These are phyloP conservation scores for Populus tremula DNA, from an alignment of 345 rosid genomes.

Conservation along the genomic window DNA sequence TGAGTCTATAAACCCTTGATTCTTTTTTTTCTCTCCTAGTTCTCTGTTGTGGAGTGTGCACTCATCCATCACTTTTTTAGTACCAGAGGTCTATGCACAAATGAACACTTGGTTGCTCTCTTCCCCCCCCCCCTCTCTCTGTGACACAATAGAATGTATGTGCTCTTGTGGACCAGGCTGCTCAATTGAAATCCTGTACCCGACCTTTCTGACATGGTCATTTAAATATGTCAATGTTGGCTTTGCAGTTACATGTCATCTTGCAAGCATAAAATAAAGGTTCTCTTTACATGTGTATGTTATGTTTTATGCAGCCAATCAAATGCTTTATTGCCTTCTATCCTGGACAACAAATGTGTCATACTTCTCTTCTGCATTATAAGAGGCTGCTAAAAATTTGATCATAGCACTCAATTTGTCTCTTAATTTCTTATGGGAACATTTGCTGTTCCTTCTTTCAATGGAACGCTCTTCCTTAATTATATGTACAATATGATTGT, in stretches of 20 bases:
- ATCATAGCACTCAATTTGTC: not conserved
- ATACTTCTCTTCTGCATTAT: not conserved
- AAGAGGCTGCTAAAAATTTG: not conserved
- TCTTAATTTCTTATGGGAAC: not conserved
- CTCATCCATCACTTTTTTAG: not conserved
- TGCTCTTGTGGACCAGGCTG: not conserved
- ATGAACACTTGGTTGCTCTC: not conserved
- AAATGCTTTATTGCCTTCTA: not conserved
- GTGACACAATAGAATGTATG: not conserved
- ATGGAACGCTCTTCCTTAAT: not conserved
- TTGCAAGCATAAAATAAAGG: not conserved
- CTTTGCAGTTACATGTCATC: not conserved
- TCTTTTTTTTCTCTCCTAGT: not conserved
- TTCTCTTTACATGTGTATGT: not conserved
- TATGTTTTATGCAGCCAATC: not conserved
- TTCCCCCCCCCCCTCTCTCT: not conserved
- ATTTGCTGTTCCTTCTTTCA: not conserved
- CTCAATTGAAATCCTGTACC: not conserved
- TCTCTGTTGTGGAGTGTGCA: not conserved
- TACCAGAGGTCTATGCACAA: not conserved
- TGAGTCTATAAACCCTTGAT: conserved; percentile 39
- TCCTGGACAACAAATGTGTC: not conserved
- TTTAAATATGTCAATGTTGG: not conserved
- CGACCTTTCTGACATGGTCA: not conserved
- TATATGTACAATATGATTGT: conserved; percentile 11